Base-by-base conservation (phyloP, 345 rosid genomes). In the Eutrema heterophyllum region DNA sequence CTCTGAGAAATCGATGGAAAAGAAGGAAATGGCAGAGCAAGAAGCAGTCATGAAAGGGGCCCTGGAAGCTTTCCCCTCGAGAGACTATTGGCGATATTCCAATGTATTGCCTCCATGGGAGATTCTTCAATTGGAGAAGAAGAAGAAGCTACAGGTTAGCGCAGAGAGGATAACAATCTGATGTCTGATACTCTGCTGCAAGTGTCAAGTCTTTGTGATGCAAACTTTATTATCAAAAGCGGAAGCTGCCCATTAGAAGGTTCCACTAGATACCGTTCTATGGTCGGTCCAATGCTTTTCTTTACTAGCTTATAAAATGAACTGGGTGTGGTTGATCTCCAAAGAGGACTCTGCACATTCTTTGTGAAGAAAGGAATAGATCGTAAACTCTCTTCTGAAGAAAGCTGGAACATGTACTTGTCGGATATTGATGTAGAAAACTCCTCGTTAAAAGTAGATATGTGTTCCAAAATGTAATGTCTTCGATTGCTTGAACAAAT, bases 41-140 rank as follows among this genome's bases (percentile, higher is more conserved):
- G 96, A 87, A 80, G 70, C 68, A 53, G 83, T 86, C 26, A 77
- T 85, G 83, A 90, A 88, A 84, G 98, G 97, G 41, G 97, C 40
- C 93, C 97, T 26, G 93, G 93, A 73, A 89, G 93, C 75, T 91
- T 89, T 75, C 93, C 97, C 4, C 67, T 94, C 54, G 98, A 94
- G 83, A 86, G 97, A 79, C 74, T 94, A 64, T 56, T 91, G 71
- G 97, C 97, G 55, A 87, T 94, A 65, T 91, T 84, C 71, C 97
- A 88, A 58, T 94, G 98, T 72, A 88, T 91, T 72, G 81, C 91
- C 32, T 79, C 92, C 9, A 90, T 80, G 9, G 86, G 63, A 33
- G 95, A 89, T 39, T 81, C 58, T 76, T 64, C 83, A 13, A 33
- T 76, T 12, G 86, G 75, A 2, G 88, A 85, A 71, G 83, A 81